A percentile compares a stretch with the other conserved stretches of the same genome.
Conservation (phyloP, 2,329 filamentous ascomycete species). For the Emergomyces pasteurianus region DNA sequence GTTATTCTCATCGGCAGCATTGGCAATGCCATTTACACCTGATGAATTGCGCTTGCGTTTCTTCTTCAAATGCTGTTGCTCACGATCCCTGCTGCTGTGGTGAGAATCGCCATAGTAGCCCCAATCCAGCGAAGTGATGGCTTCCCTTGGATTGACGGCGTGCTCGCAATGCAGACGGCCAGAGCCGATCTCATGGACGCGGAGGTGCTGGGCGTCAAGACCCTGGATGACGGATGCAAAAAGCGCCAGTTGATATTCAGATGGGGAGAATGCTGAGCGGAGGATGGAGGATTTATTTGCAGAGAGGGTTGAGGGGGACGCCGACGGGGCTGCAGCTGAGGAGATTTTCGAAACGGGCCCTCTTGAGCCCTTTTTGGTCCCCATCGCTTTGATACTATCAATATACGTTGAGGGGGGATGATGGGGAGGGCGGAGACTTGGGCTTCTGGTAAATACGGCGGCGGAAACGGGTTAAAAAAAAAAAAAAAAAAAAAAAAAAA, state of each 20-base stretch:
- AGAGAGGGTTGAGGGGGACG: conserved; percentile 20
- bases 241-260: conserved; percentile 38
- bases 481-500: too few relatives aligned
- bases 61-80: conserved; percentile 32
- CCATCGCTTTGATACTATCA: conserved; percentile 27
- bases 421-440: not conserved
- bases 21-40: conserved; percentile 26
- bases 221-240: conserved; percentile 44
- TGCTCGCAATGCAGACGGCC: conserved; percentile 41
- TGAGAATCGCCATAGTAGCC: conserved; percentile 30
- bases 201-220: conserved; percentile 40
- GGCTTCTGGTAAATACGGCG: not conserved
- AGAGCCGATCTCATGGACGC: conserved; percentile 40
- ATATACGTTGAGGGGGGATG: not conserved
- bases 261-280: conserved; percentile 39
- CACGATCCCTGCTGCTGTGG: conserved; percentile 23
- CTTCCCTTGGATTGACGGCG: conserved; percentile 34
- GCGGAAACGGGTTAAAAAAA: too few relatives aligned
- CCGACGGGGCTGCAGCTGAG: conserved; percentile 29
- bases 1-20: conserved; percentile 14
- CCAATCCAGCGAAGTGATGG: conserved; percentile 41
- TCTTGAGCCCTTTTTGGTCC: conserved; percentile 33
- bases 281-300: conserved; percentile 37
- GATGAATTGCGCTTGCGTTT: conserved; percentile 38
- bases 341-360: conserved; percentile 33